These are phyloP conservation scores for Aquilaria yunnanensis DNA, from an alignment of 345 rosid species.

Conservation along the genomic window DNA sequence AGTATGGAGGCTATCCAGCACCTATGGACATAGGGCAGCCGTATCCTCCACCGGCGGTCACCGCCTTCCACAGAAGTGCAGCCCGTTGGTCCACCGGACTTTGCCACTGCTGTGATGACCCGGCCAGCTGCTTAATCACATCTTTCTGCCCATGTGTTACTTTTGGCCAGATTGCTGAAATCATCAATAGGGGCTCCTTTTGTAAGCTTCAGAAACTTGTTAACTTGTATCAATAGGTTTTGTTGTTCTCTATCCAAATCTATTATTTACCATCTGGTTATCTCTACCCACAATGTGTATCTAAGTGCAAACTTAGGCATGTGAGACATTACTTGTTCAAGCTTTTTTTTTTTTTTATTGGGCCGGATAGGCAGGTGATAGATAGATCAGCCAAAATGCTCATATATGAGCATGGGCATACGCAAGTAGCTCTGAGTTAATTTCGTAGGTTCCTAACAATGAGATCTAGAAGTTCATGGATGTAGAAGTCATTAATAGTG, in stretches of 20 bases:
- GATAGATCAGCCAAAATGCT: no score
- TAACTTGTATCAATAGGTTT: no score
- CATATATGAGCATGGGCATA: no score
- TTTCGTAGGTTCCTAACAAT: no score
- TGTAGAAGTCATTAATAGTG: no score
- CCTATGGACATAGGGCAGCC: slow-evolving; percentile 24
- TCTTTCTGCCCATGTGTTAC: slow-evolving; percentile 41
- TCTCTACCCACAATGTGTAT: no score
- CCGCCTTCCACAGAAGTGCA: slow-evolving; percentile 4
- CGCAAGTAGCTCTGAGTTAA: no score
- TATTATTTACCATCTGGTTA: no score
- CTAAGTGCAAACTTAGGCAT: no score
- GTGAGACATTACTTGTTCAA: neutral
- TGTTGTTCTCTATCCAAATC: no score
- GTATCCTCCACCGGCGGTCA: slow-evolving; percentile 10
- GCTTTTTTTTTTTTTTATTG: neutral
- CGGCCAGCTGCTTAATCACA: slow-evolving; percentile 35
- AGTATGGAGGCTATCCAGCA: slow-evolving; percentile 24
- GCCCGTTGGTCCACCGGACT: slow-evolving; percentile 43
- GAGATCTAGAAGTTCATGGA: no score
- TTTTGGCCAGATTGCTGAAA: slow-evolving; percentile 44
- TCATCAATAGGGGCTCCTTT: slow-evolving; percentile 30
- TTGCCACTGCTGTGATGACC: slow-evolving; percentile 42
- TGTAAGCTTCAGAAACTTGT: slow-evolving; percentile 19
- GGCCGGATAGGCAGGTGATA: no score